Base-by-base conservation (phyloP, 2,329 filamentous ascomycete genomes). In the Akanthomyces dipterigenus region DNA sequence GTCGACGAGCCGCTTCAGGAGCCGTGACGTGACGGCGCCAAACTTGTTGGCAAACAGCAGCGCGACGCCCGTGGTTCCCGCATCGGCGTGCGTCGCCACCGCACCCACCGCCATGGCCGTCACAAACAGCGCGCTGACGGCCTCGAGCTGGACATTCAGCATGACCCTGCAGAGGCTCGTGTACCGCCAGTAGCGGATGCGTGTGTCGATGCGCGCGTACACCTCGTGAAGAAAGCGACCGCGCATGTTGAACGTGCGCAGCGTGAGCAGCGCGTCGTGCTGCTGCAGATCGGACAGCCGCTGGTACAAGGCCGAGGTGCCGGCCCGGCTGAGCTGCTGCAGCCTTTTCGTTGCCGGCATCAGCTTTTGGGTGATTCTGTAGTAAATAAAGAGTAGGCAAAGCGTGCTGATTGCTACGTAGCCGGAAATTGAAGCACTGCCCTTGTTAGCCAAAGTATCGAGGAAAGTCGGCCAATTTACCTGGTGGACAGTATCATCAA, bases 311-410 rank as follows among this genome's bases (percentile, higher is more conserved):
- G 51, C 51, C 16, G 38, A 86, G 84, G 2, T 83, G 83, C 63
- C 90, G 89, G 67, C 88, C 84, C 69, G 90, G 87, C 65, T 89
- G 89, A 1, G 90, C 82, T 0, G 88, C 88, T 2, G 83, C 87
- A 71, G 89, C 89, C 45, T 83, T 81, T 2, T 81, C 87, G 71
- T 91, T 87, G 1, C 91, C 79, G 3, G 88, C 79, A 72, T 31
- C 36, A 43, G 6, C 9, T 42, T 42, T 5, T n/a, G 22, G 9
- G 36, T 55, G 38, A 55, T 55, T 28, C 16, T 43, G 24, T 55
- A 55, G 22, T 55, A 55, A 3, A 22, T 8, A 22, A 55, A 43
- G 4, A 43, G 38, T 16, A 55, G 18, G 6, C 31, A 2, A 3
- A 55, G 16, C 3, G 36, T 43, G 38, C 24, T 43, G 22, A 55